Conservation (phyloP, 176 grass and related monocot species). For the Secale cereale region DNA sequence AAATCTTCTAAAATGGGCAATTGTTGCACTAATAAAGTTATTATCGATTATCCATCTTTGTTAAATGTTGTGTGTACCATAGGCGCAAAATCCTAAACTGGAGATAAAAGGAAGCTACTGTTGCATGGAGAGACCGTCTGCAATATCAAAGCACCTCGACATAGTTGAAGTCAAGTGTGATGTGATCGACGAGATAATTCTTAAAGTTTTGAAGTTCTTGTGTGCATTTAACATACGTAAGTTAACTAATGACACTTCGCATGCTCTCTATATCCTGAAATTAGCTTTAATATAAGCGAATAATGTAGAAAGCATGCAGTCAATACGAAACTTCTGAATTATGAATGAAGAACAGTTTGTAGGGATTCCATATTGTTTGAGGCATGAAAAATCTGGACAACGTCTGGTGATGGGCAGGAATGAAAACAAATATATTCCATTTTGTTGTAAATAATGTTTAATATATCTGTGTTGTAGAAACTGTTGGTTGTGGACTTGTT, state of each 20-base stretch:
- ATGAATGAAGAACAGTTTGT: too few species aligned
- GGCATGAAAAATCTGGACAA: too few species aligned
- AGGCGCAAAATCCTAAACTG: background rate
- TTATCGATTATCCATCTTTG: background rate
- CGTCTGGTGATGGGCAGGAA: too few species aligned
- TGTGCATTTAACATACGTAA: background rate
- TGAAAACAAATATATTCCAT: too few species aligned
- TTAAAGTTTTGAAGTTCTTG: background rate
- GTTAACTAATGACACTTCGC: background rate
- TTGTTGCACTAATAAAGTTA: background rate
- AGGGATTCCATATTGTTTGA: too few species aligned
- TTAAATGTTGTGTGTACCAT: background rate
- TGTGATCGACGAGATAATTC: background rate
- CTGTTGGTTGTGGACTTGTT: too few species aligned
- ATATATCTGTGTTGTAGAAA: too few species aligned
- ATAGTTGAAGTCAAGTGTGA: background rate
- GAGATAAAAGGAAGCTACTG: background rate
- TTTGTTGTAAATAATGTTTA: too few species aligned
- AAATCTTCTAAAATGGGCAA: background rate
- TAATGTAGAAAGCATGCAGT: background rate
- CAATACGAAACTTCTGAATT: too few species aligned
- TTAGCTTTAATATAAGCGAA: background rate
- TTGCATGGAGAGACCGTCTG: background rate
- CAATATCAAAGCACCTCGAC: background rate
- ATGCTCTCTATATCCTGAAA: background rate